These are phyloP conservation scores for Funneliformis geosporum DNA, from an alignment of 192 early-diverging fungal species.

Conservation along the genomic window DNA sequence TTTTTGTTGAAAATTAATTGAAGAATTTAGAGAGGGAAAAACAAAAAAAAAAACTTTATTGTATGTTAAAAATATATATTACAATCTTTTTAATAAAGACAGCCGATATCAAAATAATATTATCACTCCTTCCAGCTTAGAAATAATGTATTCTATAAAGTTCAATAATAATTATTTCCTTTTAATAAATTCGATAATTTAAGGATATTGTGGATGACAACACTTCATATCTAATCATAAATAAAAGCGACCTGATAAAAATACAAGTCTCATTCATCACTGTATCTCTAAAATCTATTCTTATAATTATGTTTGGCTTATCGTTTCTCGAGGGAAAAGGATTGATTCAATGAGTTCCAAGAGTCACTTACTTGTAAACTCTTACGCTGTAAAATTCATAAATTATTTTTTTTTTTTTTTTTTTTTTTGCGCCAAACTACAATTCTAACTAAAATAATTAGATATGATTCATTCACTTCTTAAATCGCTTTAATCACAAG, in stretches of 20 bases:
- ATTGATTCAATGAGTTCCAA: conserved; percentile 51
- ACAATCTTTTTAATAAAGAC: conserved; percentile 23
- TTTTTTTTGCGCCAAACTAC: background rate
- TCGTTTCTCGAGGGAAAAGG: conserved; percentile 55
- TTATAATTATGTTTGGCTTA: conserved; percentile 43
- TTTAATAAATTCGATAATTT: conserved; percentile 40
- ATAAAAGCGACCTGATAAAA: conserved; percentile 59
- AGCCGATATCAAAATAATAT: conserved; percentile 69
- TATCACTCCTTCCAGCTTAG: conserved; percentile 52
- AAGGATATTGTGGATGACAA: conserved; percentile 48
- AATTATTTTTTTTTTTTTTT: background rate
- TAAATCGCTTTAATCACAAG: conserved; percentile 63
- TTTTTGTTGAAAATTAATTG: conserved; percentile 60
- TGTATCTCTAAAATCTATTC: background rate
- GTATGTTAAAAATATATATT: background rate
- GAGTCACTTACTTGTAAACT: conserved; percentile 42
- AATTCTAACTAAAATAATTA: conserved; percentile 1
- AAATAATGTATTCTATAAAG: conserved; percentile 23
- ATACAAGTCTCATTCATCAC: background rate
- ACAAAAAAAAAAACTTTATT: background rate
- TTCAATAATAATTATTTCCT: background rate
- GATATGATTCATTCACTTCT: conserved; percentile 38
- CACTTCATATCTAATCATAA: conserved; percentile 64
- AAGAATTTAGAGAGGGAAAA: conserved; percentile 62
- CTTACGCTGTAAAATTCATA: conserved; percentile 39